Base-by-base conservation (phyloP, 2,329 filamentous ascomycete genomes). In the Bertia moriformis region DNA sequence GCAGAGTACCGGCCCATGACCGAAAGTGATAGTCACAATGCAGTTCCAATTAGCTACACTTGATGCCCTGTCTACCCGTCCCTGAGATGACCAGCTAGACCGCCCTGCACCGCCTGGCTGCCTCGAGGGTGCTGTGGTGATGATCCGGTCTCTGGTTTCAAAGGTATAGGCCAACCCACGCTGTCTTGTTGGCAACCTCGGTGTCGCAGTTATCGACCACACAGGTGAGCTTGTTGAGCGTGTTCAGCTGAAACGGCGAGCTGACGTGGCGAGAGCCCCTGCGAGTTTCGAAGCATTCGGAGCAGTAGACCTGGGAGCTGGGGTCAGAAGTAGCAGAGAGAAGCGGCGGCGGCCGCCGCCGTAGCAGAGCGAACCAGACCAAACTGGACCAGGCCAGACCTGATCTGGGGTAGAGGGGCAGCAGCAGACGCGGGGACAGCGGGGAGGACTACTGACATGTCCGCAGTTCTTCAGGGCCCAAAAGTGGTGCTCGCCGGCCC, bases 391-490 rank as follows among this genome's bases (percentile, higher is more conserved):
- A n/a, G n/a, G n/a, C n/a, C n/a, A n/a, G n/a, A n/a, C n/a, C n/a
- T n/a, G n/a, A n/a, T n/a, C n/a, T n/a, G n/a, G n/a, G n/a, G n/a
- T n/a, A n/a, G n/a, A n/a, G n/a, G n/a, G n/a, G 32, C 18, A 32
- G 27, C 38, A n/a, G 5, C 15, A 14, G 7, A 4, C 7, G 22
- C 7, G 17, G 14, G 15, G 15, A 15, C 10, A 36, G 17, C 10
- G 14, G 32, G 10, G 12, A 33, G 18, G 37, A 13, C 24, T 33
- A 66, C 73, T 57, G 70, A 96, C 91, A 62, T 98, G 91, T 46
- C 91, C 91, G 55, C 91, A 98, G 39, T 71, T 71, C 58, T 88
- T 94, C 24, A 91, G 69, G 1, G 91, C 81, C 87, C 88, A 96
- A 44, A 96, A 89, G 50, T 94, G 83, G 52, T 84, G 78, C 58